Percentiles rank a stretch among this genome's conserved stretches.
Conservation (phyloP, 768 basidiomycete species). For the Cystofilobasidium capitatum region DNA sequence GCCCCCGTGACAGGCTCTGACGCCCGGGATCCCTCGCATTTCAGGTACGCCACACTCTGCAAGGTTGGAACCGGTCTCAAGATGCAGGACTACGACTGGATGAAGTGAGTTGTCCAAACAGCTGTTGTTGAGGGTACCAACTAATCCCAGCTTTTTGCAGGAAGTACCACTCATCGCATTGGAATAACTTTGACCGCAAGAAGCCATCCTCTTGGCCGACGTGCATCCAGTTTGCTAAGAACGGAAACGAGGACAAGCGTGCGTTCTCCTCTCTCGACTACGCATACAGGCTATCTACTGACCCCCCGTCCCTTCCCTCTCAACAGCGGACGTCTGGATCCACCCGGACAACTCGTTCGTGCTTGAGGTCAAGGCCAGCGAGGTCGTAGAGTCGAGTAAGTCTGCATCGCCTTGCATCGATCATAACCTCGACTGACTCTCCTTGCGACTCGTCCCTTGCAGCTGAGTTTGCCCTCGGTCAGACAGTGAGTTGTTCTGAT, state of each 20-base stretch:
- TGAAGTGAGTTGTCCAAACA: constrained; percentile 40
- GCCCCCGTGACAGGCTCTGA: too few species aligned
- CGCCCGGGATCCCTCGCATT: not conserved
- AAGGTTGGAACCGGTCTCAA: constrained; percentile 84
- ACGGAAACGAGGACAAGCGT: constrained; percentile 39
- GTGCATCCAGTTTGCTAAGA: constrained; percentile 44
- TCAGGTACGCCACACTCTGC: constrained; percentile 74
- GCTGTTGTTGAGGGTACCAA: not conserved
- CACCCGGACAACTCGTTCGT: constrained; percentile 85
- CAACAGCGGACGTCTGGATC: constrained; percentile 65
- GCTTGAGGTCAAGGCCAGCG: constrained; percentile 83
- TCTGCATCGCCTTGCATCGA: constrained; percentile 2
- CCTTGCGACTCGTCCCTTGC: constrained; percentile 6
- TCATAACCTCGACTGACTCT: not conserved
- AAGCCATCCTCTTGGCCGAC: constrained; percentile 48
- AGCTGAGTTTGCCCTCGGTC: constrained; percentile 75
- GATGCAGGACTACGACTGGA: constrained; percentile 75
- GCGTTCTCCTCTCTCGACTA: constrained; percentile 37
- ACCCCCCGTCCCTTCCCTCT: not conserved
- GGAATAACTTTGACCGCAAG: constrained; percentile 70
- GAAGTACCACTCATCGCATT: constrained; percentile 50
- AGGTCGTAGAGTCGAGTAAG: constrained; percentile 66
- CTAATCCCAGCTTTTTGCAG: constrained; percentile 37
- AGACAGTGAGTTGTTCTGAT: constrained; percentile 52
- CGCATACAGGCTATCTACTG: not conserved